These are phyloP conservation scores for Globisporangium orthogonon DNA, from an alignment of 352 stramenopile species.

Conservation along the genomic window DNA sequence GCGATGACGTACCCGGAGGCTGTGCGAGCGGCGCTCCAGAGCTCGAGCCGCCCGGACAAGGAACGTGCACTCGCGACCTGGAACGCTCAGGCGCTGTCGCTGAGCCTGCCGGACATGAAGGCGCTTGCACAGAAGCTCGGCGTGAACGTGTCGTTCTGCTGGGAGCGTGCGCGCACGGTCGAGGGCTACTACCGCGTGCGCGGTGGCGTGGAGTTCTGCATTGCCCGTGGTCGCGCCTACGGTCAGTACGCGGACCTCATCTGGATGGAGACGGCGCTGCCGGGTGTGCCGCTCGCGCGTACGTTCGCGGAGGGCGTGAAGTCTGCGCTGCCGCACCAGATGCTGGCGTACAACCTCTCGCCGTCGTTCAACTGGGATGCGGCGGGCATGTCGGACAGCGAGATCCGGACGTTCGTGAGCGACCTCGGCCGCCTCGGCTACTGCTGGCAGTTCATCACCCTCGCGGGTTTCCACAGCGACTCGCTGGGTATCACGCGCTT, in stretches of 20 bases:
- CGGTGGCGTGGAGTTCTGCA: conserved; percentile 95
- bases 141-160: conserved; percentile 90
- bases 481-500: conserved; percentile 95
- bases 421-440: conserved; percentile 94
- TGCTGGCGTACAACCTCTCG: conserved; percentile 98
- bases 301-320: conserved; percentile 94
- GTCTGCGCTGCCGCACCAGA: conserved; percentile 90
- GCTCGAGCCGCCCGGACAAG: conserved; percentile 55
- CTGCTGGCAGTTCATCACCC: conserved; percentile 98
- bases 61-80: conserved; percentile 62
- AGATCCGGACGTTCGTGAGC: conserved; percentile 94
- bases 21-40: conserved; percentile 75
- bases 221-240: conserved; percentile 93
- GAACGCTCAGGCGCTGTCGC: conserved; percentile 71
- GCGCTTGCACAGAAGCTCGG: conserved; percentile 70
- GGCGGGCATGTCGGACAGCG: conserved; percentile 91
- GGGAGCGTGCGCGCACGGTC: conserved; percentile 93
- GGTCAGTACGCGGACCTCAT: conserved; percentile 95
- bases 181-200: conserved; percentile 97
- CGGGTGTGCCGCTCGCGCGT: conserved; percentile 91
- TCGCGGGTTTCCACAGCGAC: conserved; percentile 98
- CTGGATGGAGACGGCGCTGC: conserved; percentile 97
- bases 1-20: conserved; percentile 96
- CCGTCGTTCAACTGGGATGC: conserved; percentile 99
- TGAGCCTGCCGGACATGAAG: conserved; percentile 77